Conservation (phyloP, 2,329 filamentous ascomycete species). For the Hypoxylon sp. region DNA sequence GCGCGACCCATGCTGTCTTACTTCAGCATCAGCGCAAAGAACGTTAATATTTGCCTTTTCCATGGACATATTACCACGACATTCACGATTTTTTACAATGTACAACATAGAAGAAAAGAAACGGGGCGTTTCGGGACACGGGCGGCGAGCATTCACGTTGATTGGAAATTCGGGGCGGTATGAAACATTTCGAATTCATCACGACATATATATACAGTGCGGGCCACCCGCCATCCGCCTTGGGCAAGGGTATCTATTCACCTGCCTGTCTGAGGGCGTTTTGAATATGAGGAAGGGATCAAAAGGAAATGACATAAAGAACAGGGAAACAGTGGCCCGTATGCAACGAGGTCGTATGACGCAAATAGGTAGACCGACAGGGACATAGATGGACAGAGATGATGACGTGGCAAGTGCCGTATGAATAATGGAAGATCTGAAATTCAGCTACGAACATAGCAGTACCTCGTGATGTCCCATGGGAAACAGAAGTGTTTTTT, state of each 20-base stretch:
- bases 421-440: constrained; percentile 14
- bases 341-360: constrained; percentile 28
- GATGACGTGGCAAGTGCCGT: constrained; percentile 9
- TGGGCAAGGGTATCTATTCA: no score
- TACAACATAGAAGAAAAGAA: constrained; percentile 20
- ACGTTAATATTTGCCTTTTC: constrained; percentile 14
- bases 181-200: constrained; percentile 10
- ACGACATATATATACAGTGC: constrained; percentile 24
- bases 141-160: constrained; percentile 28
- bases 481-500: neutral
- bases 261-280: no score
- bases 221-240: constrained; percentile 24
- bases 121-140: constrained; percentile 23
- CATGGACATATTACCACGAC: constrained; percentile 34
- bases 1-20: no score
- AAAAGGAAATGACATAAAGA: constrained; percentile 4
- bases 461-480: neutral
- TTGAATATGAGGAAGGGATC: no score
- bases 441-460: neutral
- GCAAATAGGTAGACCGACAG: constrained; percentile 26
- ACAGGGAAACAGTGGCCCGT: neutral
- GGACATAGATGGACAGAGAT: constrained; percentile 12
- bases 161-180: constrained; percentile 6
- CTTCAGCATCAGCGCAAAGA: neutral
- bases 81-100: constrained; percentile 30